Percentiles rank a stretch among this genome's conserved stretches.
Conservation (phyloP, 2,329 filamentous ascomycete genomes). For the Diaporthe capsici region DNA sequence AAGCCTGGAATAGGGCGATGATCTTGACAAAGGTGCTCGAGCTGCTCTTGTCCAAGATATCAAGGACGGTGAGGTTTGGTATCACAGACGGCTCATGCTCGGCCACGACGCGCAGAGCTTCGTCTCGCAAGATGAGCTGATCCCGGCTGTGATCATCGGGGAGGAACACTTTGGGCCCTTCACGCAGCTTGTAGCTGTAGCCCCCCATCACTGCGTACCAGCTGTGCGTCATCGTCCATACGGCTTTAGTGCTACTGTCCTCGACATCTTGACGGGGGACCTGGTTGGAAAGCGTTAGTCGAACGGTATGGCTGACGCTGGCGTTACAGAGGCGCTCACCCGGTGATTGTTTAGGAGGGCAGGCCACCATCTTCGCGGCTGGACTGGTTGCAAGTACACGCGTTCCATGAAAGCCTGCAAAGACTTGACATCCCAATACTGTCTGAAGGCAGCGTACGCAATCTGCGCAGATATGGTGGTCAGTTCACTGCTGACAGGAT, state of each 20-base stretch:
- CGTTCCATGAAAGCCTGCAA: slow-evolving; percentile 35
- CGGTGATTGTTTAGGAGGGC: slow-evolving; percentile 1
- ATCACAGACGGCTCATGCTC: slow-evolving; percentile 51
- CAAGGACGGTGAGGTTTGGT: slow-evolving; percentile 52
- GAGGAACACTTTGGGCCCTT: slow-evolving; percentile 7
- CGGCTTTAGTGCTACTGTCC: slow-evolving; percentile 3
- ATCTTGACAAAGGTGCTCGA: slow-evolving; percentile 49
- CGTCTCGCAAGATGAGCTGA: slow-evolving; percentile 27
- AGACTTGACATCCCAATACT: slow-evolving; percentile 35
- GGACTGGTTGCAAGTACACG: slow-evolving; percentile 18
- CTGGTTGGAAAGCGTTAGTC: neutral
- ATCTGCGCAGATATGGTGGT: slow-evolving; percentile 2
- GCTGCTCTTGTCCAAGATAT: slow-evolving; percentile 50
- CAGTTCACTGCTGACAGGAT: neutral
- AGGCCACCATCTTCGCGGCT: slow-evolving; percentile 29
- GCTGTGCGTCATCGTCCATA: slow-evolving; percentile 33
- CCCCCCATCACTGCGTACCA: slow-evolving; percentile 39
- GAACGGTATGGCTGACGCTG: too few species aligned
- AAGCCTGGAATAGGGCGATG: slow-evolving; percentile 51
- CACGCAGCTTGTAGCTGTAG: slow-evolving; percentile 32
- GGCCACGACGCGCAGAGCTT: slow-evolving; percentile 31
- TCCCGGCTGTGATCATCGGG: slow-evolving; percentile 32
- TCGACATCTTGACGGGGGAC: neutral
- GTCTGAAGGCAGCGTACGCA: slow-evolving; percentile 35
- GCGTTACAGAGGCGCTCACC: neutral